Conservation (phyloP, 371 early-diverging fungal species). For the Zopfochytrium polystomum region DNA sequence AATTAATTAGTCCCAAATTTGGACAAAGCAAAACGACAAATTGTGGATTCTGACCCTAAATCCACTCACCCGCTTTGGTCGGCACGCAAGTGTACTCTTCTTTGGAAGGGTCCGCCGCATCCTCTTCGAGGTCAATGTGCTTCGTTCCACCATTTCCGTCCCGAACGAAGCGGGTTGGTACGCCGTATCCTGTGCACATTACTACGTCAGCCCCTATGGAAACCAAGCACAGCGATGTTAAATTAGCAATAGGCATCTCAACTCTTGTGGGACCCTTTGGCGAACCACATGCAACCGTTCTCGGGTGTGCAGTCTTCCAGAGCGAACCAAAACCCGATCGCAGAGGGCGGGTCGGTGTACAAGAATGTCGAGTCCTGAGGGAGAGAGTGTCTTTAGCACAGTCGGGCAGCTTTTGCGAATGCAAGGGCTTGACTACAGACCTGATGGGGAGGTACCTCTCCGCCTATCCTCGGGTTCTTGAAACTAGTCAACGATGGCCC, state of each 20-base stretch:
- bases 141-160: constrained; percentile 52
- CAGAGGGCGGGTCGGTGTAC: constrained; percentile 81
- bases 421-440: no score
- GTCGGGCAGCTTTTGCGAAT: no score
- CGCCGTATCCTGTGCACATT: constrained; percentile 42
- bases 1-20: no score
- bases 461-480: constrained; percentile 75
- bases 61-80: constrained; percentile 26
- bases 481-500: constrained; percentile 12
- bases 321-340: constrained; percentile 90
- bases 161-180: constrained; percentile 76
- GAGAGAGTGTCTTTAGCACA: no score
- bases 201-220: not conserved
- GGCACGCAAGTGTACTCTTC: constrained; percentile 41
- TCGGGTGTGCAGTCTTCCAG: constrained; percentile 84
- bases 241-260: constrained; percentile 13
- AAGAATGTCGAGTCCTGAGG: constrained; percentile 91
- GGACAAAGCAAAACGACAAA: not conserved
- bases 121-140: constrained; percentile 24
- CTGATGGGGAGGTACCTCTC: constrained; percentile 52
- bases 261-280: constrained; percentile 83
- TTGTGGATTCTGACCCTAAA: not conserved
- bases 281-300: constrained; percentile 87
- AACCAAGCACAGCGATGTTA: not conserved
- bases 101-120: constrained; percentile 27